Evolutionary conservation across 139 green algal genomes (phyloP).

Genomic region (Tetraselmis chui): DNA sequence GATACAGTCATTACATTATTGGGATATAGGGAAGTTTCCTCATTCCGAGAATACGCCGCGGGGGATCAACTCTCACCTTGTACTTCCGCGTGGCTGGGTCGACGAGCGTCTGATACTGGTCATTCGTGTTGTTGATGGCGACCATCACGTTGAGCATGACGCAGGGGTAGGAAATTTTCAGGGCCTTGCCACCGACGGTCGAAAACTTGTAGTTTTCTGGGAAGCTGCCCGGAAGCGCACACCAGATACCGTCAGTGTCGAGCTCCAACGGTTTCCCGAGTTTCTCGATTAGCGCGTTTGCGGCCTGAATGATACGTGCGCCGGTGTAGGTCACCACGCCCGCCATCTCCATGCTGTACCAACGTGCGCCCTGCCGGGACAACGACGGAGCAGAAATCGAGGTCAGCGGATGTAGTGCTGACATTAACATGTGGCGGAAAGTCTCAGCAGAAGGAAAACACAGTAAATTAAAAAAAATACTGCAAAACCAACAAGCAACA

Average conservation of each 20-base stretch:
- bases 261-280: constrained; percentile 90
- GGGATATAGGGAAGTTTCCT: background rate
- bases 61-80: no score
- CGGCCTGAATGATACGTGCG: constrained; percentile 91
- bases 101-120: constrained; percentile 78
- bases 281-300: constrained; percentile 60
- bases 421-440: no score
- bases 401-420: no score
- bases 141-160: constrained; percentile 97
- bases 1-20: no score
- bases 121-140: constrained; percentile 90
- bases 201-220: constrained; percentile 91
- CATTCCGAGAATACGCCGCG: background rate
- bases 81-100: constrained; percentile 59
- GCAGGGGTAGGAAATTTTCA: constrained; percentile 88
- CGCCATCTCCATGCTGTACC: constrained; percentile 99
- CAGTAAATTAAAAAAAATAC: no score
- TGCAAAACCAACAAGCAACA: no score
- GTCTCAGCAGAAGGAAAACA: no score
- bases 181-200: constrained; percentile 53
- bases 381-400: no score
- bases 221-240: constrained; percentile 82
- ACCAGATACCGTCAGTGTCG: constrained; percentile 99
- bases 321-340: constrained; percentile 95
- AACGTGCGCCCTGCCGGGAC: constrained; percentile 64